Conservation (phyloP, 805 yeast species). For the Diddensiella santjacobensis region DNA sequence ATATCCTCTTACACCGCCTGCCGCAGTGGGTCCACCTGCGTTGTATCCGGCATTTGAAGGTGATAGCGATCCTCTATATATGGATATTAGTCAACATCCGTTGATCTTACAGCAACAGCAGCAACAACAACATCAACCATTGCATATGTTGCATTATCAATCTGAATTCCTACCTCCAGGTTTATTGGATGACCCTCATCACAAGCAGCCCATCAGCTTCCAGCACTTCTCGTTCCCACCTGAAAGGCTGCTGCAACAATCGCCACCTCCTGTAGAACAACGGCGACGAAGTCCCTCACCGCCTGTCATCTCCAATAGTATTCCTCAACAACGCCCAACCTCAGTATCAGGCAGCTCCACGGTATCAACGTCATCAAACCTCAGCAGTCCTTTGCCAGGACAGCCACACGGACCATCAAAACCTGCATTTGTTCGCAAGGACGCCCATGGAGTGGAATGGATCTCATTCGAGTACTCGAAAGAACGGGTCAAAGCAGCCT, state of each 20-base stretch:
- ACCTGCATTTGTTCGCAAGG: conserved; percentile 25
- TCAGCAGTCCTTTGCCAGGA: conserved; percentile 22
- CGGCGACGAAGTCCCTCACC: too few species aligned
- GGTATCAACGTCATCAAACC: not conserved
- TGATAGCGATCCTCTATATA: not conserved
- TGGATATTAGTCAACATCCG: not conserved
- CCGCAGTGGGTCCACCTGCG: not conserved
- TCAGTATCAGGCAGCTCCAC: not conserved
- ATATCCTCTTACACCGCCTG: not conserved
- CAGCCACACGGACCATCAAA: conserved; percentile 31
- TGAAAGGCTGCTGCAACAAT: not conserved
- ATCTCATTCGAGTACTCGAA: conserved; percentile 35
- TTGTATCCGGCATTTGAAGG: not conserved
- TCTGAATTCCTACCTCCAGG: not conserved
- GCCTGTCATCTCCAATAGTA: not conserved
- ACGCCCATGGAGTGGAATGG: conserved; percentile 29
- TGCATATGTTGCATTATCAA: not conserved
- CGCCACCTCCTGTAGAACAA: not conserved
- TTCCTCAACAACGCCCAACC: not conserved
- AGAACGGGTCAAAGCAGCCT: conserved; percentile 29
- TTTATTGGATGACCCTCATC: not conserved
- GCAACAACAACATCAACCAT: not conserved
- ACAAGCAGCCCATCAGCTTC: not conserved
- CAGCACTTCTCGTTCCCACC: not conserved
- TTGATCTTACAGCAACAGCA: not conserved